Percentiles rank a stretch among this genome's conserved stretches.
Evolutionary conservation across 805 yeast species (phyloP).

Genomic region (Monosporozyma servazzii): DNA sequence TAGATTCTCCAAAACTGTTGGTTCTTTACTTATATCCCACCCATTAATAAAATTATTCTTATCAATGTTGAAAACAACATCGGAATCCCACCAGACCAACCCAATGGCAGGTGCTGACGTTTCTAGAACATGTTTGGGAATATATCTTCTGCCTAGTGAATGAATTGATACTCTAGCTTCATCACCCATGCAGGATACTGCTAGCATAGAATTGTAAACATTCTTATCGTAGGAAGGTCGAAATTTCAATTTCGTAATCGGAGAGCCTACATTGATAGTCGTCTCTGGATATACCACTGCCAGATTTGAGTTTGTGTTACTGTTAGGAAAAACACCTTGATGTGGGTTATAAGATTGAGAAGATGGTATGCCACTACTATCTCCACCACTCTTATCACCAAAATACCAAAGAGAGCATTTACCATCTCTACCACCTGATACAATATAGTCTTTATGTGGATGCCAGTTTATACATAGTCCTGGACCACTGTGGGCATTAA

Average conservation of each 20-base stretch:
- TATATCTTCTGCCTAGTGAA: constrained; percentile 58
- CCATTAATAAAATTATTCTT: constrained; percentile 27
- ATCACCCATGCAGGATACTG: constrained; percentile 63
- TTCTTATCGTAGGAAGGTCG: constrained; percentile 24
- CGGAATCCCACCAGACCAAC: constrained; percentile 30
- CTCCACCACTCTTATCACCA: constrained; percentile 17
- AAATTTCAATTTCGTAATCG: constrained; percentile 50
- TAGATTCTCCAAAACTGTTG: constrained; percentile 25
- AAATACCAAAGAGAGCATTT: constrained; percentile 30
- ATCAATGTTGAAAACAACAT: constrained; percentile 27
- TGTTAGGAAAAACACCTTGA: not conserved
- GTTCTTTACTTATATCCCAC: constrained; percentile 26
- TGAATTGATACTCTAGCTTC: constrained; percentile 61
- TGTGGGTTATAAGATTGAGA: not conserved
- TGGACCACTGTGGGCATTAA: constrained; percentile 87
- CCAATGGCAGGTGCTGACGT: constrained; percentile 27
- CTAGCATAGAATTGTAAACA: constrained; percentile 55
- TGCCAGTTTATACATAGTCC: constrained; percentile 86
- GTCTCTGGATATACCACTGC: constrained; percentile 46
- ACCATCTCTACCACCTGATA: constrained; percentile 90
- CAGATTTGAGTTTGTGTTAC: constrained; percentile 8
- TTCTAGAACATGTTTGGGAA: constrained; percentile 47
- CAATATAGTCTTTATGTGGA: constrained; percentile 68
- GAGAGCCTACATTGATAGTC: constrained; percentile 63
- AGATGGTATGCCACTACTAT: not conserved